Evolutionary conservation across 495 filamentous ascomycete species (phyloP), one percentile per base, ranked within the genome.

Genomic region (Xylaria curta): DNA sequence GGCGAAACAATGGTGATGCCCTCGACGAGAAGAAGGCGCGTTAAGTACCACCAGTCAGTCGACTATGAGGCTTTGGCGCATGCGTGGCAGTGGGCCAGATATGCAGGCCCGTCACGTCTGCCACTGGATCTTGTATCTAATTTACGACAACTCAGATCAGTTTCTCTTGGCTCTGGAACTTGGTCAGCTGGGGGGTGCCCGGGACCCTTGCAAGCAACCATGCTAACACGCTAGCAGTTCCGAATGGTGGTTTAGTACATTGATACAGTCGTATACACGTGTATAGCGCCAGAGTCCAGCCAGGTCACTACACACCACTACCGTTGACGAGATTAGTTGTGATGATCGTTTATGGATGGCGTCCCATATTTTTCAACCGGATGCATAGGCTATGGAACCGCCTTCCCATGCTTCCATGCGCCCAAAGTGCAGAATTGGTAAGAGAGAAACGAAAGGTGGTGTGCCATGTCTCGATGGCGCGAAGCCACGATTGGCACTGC

Each of bases 31-130:
- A 69, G 66, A 56, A 68, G 66, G 66, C 56, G 51, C 72, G 75
- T 76, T 75, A 78, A 77, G 74, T 75, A 78, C 74, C 74, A 79
- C 76, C 76, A 79, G 75, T 76, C 74, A 76, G 77, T 76, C 72
- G 49, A 72, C 69, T 73, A 74, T 75, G 77, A 79, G 77, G 77
- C 77, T 79, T 70, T 76, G 71, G 74, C 66, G 60, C 75, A 77
- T 79, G 77, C 77, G 77, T 74, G 71, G 74, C 71, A 70, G 77
- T 75, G 77, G 77, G 73, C 75, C 76, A 70, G 33, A 69, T 58
- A 58, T 71, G 69, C 61, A 71, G 61, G 66, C 66, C 68, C 17
- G n/a, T 70, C 68, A 70, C 60, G 46, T 62, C 60, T 69, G 38
- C 56, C 56, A 59, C 38, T 42, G 38, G 47, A 49, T 26, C 47